phyloP scores from a whole-genome alignment of 306 rosid species.

The Delonix regia region DNA sequence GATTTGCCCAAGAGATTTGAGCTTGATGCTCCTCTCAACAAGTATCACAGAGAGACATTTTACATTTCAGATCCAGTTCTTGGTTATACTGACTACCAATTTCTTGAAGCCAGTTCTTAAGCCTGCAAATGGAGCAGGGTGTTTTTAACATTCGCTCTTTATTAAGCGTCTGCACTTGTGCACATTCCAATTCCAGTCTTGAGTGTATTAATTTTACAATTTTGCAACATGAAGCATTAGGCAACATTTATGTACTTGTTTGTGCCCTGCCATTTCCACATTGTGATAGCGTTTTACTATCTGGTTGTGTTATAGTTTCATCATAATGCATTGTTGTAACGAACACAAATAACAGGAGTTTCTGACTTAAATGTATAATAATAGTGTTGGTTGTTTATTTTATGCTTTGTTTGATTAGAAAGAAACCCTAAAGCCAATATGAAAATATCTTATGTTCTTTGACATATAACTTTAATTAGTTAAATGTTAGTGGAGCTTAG shows the following conservation, averaged over 20 bases:
- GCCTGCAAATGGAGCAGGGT: background rate
- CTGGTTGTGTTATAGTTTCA: too few species aligned
- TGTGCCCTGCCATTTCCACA: background rate
- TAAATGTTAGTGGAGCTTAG: too few species aligned
- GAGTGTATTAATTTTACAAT: background rate
- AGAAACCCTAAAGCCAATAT: too few species aligned
- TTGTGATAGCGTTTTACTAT: background rate
- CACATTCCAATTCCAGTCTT: background rate
- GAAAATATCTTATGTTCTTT: too few species aligned
- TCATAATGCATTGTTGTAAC: too few species aligned
- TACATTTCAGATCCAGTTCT: conserved; percentile 50
- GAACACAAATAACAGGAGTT: too few species aligned
- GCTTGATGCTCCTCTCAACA: conserved; percentile 62
- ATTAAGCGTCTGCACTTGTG: background rate
- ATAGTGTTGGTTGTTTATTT: too few species aligned
- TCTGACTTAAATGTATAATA: too few species aligned
- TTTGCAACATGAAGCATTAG: background rate
- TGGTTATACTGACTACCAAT: conserved; percentile 73
- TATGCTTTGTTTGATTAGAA: too few species aligned
- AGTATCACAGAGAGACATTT: conserved; percentile 55
- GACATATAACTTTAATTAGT: too few species aligned
- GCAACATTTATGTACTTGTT: background rate
- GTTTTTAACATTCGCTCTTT: background rate
- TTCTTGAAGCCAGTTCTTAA: conserved; percentile 43
- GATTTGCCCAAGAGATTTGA: conserved; percentile 73